phyloP scores from a whole-genome alignment of 129 eudicot species.

The Tagetes erecta region DNA sequence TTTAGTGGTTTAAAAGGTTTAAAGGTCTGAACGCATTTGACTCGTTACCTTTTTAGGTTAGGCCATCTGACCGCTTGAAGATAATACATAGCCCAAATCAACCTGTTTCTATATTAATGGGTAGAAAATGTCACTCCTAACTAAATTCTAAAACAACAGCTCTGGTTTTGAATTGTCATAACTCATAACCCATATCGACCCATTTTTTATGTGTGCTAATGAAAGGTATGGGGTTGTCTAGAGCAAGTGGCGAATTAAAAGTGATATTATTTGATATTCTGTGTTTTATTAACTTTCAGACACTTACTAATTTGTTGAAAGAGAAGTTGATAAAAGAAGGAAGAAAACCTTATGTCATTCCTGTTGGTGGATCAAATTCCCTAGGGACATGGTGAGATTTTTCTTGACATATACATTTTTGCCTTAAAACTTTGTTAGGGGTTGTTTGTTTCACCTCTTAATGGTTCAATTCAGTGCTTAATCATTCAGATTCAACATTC shows the following conservation, averaged over 20 bases:
- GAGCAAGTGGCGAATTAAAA: background rate
- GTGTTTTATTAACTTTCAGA: slow-evolving; percentile 45
- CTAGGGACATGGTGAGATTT: slow-evolving; percentile 85
- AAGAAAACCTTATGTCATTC: slow-evolving; percentile 93
- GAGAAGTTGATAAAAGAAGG: slow-evolving; percentile 87
- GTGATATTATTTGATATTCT: background rate
- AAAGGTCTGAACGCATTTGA: background rate
- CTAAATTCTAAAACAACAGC: background rate
- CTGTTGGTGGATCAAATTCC: slow-evolving; percentile 99
- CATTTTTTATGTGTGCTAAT: background rate
- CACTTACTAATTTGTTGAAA: slow-evolving; percentile 74
- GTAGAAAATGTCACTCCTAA: background rate
- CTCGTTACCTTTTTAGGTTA: background rate
- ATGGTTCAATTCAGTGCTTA: too few species aligned
- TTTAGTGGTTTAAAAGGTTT: background rate
- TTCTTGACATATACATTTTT: background rate
- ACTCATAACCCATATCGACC: background rate
- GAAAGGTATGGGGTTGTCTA: background rate
- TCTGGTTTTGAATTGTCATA: background rate
- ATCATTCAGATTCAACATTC: too few species aligned
- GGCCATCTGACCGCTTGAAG: background rate
- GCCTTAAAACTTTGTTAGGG: background rate
- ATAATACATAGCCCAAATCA: background rate
- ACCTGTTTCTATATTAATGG: background rate
- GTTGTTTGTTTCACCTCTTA: too few species aligned